Evolutionary conservation across 768 basidiomycete species (phyloP), one percentile per base, ranked within the genome.

Genomic region (Calocybe indica): DNA sequence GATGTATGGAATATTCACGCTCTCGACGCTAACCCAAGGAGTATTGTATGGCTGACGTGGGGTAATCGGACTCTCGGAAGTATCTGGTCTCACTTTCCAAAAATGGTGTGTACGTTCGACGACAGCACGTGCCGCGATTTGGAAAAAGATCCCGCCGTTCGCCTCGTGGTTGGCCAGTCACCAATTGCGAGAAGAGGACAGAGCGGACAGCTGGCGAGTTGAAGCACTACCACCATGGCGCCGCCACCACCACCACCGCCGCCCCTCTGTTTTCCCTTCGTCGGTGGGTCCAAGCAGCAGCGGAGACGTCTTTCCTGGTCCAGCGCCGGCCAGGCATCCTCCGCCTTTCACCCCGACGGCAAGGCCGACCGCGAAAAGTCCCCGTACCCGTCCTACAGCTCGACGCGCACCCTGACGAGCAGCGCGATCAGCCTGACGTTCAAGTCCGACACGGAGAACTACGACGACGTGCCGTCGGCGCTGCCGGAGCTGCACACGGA

Each of bases 231-330:
- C 58, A 64, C 60, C 61, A 77, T 76, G 75, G 57, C 75, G 43
- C 76, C 77, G 29, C 78, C 78, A 0, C 78, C 76, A 9, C 79
- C 79, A 1, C 77, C 78, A 0, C 75, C 73, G 43, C 74, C 68
- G 0, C 79, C 79, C 79, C 11, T 81, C 49, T 84, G 82, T 53
- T 72, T 83, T 30, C 82, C 82, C 3, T 84, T 81, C 62, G 58
- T 63, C 47, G 72, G 68, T 52, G 80, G 74, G 65, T 70, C 63
- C 54, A 72, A 64, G 52, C 67, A 22, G 22, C 22, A 22, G 22
- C 22, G 22, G 22, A 22, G 67, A 30, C 73, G 65, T 58, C 73
- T 70, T 40, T 79, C 76, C 13, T 73, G 71, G 66, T 73, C 75
- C 1, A 72, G 64, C 43, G 63, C 72, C 7, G 67, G 66, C 30